A percentile compares a stretch with the other conserved stretches of the same genome.
phyloP scores from a whole-genome alignment of 306 rosid genomes.

The Castanospermum australe region DNA sequence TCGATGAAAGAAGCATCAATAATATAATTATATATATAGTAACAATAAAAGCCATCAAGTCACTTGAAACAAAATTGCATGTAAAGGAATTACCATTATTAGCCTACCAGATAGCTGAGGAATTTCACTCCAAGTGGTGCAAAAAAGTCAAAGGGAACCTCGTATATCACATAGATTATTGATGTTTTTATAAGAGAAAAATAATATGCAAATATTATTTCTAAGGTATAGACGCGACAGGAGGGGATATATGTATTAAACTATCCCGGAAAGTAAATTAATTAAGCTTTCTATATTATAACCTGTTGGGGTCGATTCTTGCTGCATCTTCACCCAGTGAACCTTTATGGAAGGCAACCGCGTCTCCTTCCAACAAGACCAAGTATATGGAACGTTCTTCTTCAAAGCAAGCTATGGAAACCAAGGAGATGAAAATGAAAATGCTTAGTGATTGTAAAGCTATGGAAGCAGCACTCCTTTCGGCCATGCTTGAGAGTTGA shows the following conservation, averaged over 20 bases:
- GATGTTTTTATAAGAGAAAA: neutral
- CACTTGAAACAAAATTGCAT: neutral
- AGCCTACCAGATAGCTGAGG: neutral
- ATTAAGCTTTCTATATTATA: neutral
- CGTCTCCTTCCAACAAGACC: slow-evolving; percentile 66
- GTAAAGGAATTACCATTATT: neutral
- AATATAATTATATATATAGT: neutral
- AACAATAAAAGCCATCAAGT: neutral
- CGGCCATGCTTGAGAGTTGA: slow-evolving; percentile 23
- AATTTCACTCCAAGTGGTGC: neutral
- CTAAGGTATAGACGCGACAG: neutral
- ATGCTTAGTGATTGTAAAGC: neutral
- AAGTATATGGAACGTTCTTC: slow-evolving; percentile 62
- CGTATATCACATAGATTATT: neutral
- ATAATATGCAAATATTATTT: neutral
- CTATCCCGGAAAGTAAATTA: neutral
- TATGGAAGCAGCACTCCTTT: neutral
- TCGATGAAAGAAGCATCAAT: neutral
- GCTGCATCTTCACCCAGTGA: slow-evolving; percentile 21
- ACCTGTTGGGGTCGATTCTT: slow-evolving; percentile 35
- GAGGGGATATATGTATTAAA: neutral
- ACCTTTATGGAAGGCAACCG: slow-evolving; percentile 44
- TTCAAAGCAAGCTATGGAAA: slow-evolving; percentile 33
- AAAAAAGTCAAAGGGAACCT: neutral
- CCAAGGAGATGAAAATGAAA: slow-evolving; percentile 15